Base-by-base conservation (phyloP, 1,284 basidiomycete genomes). In the Cutaneotrichosporon dermatis region DNA sequence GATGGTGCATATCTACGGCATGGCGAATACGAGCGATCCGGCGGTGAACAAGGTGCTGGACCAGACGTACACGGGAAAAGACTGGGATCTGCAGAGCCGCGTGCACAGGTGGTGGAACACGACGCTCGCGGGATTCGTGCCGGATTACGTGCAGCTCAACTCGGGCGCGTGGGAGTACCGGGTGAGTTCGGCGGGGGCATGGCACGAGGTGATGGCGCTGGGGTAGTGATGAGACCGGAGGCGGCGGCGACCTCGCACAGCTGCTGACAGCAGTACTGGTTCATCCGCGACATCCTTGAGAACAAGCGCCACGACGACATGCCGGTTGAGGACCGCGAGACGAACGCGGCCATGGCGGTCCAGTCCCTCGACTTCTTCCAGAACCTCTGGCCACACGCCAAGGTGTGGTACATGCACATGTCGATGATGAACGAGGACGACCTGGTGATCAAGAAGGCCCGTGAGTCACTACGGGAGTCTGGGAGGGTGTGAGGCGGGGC, bases 381-480 rank as follows among this genome's bases (percentile, higher is more conserved):
- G 25, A 15, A 13, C 7, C 11, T 15, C 11, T 55, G 54, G 54
- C 54, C 54, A 6, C 4, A 42, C 10, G 54, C 54, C 45, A 49
- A 42, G 40, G 45, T 55, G 12, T 55, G 54, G 54, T 55, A 55
- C 33, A 49, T 55, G 45, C 54, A 55, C 54, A 55, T 55, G 54
- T 55, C 54, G 13, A 55, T 55, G 54, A 55, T 55, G 54, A 49
- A 55, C 46, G 54, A 55, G 54, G 45, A 55, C 54, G 54, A 55
- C 45, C 0, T 55, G 1, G 6, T 34, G 25, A 7, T 55, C 33
- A 48, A 42, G 39, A 41, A 49, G 7, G 54, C 45, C n/a, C 54
- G 54, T 55, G 46, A 55, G 54, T 44, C n/a, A n/a, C n/a, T n/a
- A n/a, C n/a, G n/a, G n/a, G n/a, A n/a, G n/a, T n/a, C n/a, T n/a